These are phyloP conservation scores for Penicillium thymicola DNA, from an alignment of 2,329 filamentous ascomycete species.

Conservation along the genomic window DNA sequence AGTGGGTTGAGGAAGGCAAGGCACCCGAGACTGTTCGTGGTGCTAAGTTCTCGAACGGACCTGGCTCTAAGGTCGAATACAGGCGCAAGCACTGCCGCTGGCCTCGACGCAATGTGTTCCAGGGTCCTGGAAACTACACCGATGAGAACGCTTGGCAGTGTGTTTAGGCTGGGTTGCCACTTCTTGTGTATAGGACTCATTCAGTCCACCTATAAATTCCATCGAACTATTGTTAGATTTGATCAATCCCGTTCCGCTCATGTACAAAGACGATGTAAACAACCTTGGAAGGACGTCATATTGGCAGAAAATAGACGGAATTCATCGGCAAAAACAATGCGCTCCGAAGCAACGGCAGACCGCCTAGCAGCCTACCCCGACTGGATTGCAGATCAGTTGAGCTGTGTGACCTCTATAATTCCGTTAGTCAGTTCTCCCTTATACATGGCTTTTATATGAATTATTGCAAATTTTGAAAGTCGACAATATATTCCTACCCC, in stretches of 20 bases:
- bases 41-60: constrained; percentile 45
- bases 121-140: constrained; percentile 32
- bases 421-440: background rate
- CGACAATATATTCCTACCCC: background rate
- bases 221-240: background rate
- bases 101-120: constrained; percentile 32
- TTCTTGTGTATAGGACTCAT: background rate
- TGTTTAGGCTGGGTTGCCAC: constrained; percentile 15
- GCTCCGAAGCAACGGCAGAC: background rate
- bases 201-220: too few species aligned
- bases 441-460: background rate
- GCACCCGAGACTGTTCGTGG: constrained; percentile 42
- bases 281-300: constrained; percentile 2
- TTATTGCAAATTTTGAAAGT: background rate
- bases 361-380: constrained; percentile 1
- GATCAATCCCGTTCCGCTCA: too few species aligned
- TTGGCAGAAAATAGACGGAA: constrained; percentile 12
- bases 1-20: constrained; percentile 48
- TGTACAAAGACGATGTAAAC: background rate
- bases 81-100: constrained; percentile 48
- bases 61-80: constrained; percentile 42
- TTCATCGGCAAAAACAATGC: background rate
- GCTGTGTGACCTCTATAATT: background rate
- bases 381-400: background rate
- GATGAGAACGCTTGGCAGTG: constrained; percentile 37